Conservation (phyloP, 805 yeast genomes). For the Limtongia smithiae region DNA sequence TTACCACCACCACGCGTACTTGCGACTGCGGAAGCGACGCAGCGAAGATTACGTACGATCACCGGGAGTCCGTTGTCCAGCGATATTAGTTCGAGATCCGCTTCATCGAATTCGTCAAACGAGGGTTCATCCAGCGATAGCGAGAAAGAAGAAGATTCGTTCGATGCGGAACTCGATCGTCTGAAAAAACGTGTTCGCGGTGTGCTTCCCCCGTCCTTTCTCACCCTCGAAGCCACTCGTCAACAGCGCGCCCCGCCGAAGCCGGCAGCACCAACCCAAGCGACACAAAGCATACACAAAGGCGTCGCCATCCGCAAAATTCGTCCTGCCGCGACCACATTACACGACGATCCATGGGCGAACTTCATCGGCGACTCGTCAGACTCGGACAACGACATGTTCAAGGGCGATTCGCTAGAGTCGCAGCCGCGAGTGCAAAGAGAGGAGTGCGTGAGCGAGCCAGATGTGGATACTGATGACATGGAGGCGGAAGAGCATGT, state of each 20-base stretch:
- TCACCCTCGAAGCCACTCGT: conserved; percentile 30
- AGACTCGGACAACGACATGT: conserved; percentile 15
- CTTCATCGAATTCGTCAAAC: neutral
- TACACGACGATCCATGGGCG: neutral
- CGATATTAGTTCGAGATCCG: neutral
- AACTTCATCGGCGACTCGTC: conserved; percentile 18
- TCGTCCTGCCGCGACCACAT: conserved; percentile 1
- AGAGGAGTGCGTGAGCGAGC: neutral
- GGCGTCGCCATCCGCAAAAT: conserved; percentile 28
- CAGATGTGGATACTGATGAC: conserved; percentile 5
- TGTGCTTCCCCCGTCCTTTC: conserved; percentile 32
- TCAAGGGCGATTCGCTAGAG: neutral
- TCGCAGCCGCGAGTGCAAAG: neutral
- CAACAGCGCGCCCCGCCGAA: conserved; percentile 1
- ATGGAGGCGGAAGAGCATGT: conserved; percentile 16
- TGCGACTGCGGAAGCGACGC: no score
- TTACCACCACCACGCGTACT: no score
- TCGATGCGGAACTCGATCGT: conserved; percentile 23
- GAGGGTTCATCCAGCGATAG: neutral
- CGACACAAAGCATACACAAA: conserved; percentile 5
- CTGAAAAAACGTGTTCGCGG: conserved; percentile 30
- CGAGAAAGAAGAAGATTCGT: conserved; percentile 7
- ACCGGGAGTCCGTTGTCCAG: no score
- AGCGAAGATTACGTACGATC: no score
- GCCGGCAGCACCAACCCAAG: neutral